Base-by-base conservation (phyloP, 306 rosid species). In the Malus sieversii region DNA sequence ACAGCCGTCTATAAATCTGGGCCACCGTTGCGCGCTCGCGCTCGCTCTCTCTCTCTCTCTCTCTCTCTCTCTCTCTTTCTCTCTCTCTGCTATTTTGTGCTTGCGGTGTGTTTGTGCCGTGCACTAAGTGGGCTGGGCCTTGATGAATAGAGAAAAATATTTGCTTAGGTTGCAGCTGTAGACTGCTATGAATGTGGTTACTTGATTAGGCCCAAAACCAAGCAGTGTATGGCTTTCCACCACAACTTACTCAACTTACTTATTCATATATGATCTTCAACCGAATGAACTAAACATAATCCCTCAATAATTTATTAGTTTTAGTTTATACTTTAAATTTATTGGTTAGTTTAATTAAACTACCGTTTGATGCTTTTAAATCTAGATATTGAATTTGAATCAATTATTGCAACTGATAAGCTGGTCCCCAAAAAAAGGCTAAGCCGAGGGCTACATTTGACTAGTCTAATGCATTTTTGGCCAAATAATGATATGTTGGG, bases 1-100 rank as follows among this genome's bases (percentile, higher is more conserved):
- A 16, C 63, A 71, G 48, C 78, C 86, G 91, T 85, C 68, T 80
- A 73, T 73, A 93, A 93, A 90, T 88, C 86, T 80, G 94, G 91
- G 90, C 89, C 93, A 79, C 90, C 87, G 79, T 79, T 71, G 67
- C 63, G 55, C 20, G 0, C 20, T 15, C 55, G 8, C 55, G 3
- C 64, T 23, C 64, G 4, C 32, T 14, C 42, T 46, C 16, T 12
- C 52, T n/a, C 20, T 33, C 64, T 23, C 65, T 19, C 42, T 46
- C 16, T 7, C 64, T 30, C 65, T 19, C 42, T 14, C 18, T 46
- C 42, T n/a, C 64, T 30, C 65, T 19, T 30, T 14, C 18, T 45
- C 42, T n/a, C 25, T 25, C 63, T 22, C 20, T 23, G 45, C 48
- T 48, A 23, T 38, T 58, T 66, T 62, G 79, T 78, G 68, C 75